Percentiles rank a stretch among this genome's conserved stretches.
phyloP scores from a whole-genome alignment of 331 rosid genomes.

The Phaseolus coccineus region DNA sequence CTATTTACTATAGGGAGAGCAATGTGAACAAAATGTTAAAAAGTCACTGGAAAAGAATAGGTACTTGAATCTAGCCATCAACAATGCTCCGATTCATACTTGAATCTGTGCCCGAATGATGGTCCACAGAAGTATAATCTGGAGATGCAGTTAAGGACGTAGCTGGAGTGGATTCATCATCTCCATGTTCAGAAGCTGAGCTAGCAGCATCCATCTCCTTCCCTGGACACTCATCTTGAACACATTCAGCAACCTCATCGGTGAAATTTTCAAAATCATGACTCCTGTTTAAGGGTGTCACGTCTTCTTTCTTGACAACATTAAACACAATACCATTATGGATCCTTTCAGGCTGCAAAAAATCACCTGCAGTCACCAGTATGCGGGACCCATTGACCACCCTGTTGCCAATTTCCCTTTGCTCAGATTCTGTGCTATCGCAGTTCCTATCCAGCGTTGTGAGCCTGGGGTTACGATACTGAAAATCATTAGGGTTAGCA shows the following conservation, averaged over 20 bases:
- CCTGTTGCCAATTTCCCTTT: slow-evolving; percentile 59
- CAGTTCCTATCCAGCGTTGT: slow-evolving; percentile 63
- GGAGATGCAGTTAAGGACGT: slow-evolving; percentile 38
- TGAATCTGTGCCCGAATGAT: slow-evolving; percentile 39
- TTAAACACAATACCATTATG: slow-evolving; percentile 81
- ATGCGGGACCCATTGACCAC: slow-evolving; percentile 64
- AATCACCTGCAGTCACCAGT: slow-evolving; percentile 80
- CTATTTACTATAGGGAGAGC: slow-evolving; percentile 40
- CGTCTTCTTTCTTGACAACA: slow-evolving; percentile 84
- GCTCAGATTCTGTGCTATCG: slow-evolving; percentile 60
- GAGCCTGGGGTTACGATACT: slow-evolving; percentile 61
- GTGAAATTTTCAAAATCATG: slow-evolving; percentile 60
- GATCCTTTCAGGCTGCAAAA: slow-evolving; percentile 91
- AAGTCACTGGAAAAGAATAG: neutral
- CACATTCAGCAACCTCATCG: slow-evolving; percentile 70
- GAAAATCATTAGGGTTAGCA: slow-evolving; percentile 53
- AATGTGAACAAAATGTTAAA: neutral
- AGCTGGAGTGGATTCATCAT: slow-evolving; percentile 48
- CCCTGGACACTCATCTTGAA: slow-evolving; percentile 70
- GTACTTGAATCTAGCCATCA: slow-evolving; percentile 41
- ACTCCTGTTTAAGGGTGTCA: slow-evolving; percentile 59
- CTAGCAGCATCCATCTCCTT: slow-evolving; percentile 69
- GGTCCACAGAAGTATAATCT: slow-evolving; percentile 37
- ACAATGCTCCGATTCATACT: slow-evolving; percentile 21
- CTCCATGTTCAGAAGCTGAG: slow-evolving; percentile 70